phyloP scores from a whole-genome alignment of 257 asterid species.

The Striga asiatica region DNA sequence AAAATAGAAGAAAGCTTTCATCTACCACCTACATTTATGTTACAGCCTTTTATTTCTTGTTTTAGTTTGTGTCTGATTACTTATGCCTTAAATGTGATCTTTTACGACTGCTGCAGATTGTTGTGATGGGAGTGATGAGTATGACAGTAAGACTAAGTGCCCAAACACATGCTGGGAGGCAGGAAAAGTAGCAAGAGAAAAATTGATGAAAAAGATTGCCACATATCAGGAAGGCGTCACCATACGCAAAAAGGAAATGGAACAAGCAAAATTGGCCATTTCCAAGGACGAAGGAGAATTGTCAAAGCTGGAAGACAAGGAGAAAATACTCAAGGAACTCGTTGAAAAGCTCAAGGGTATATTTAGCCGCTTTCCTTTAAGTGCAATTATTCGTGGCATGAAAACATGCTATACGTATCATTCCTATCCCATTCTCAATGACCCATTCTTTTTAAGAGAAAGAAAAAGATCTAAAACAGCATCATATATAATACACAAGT shows the following conservation, averaged over 20 bases:
- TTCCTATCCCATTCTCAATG: too few relatives aligned
- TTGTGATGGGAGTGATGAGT: conserved; percentile 97
- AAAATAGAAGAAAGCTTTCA: too few relatives aligned
- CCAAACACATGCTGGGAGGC: conserved; percentile 89
- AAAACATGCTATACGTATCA: neutral
- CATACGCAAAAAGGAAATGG: conserved; percentile 51
- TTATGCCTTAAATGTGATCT: conserved; percentile 8
- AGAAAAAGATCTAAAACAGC: too few relatives aligned
- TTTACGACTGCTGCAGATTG: conserved; percentile 64
- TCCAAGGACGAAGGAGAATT: conserved; percentile 70
- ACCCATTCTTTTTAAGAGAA: too few relatives aligned
- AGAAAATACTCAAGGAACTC: conserved; percentile 62
- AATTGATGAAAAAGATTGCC: conserved; percentile 65
- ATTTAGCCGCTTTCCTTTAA: conserved; percentile 3
- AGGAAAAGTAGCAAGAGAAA: conserved; percentile 84
- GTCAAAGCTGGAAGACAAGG: conserved; percentile 58
- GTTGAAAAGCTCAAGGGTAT: conserved; percentile 84
- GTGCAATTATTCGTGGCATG: conserved; percentile 7
- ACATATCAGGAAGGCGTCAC: conserved; percentile 63
- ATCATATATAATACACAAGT: too few relatives aligned
- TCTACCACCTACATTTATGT: too few relatives aligned
- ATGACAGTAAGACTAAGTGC: conserved; percentile 72
- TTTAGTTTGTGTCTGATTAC: too few relatives aligned
- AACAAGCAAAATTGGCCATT: conserved; percentile 58
- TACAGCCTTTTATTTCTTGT: too few relatives aligned